Conservation (phyloP, 148 eudicot species). For the Nepenthes mirabilis region DNA sequence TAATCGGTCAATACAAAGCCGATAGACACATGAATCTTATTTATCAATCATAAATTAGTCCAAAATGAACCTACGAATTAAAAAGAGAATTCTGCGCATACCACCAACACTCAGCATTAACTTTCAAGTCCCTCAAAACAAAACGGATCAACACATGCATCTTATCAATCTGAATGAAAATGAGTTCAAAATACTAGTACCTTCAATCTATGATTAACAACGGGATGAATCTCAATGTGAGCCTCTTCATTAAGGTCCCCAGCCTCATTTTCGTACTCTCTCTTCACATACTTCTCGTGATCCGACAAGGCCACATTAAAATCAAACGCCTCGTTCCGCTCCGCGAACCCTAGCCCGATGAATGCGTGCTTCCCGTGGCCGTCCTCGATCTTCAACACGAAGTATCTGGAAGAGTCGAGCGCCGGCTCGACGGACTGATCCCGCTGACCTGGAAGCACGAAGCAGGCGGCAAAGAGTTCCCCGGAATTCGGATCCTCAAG, state of each 20-base stretch:
- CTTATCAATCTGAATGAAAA: neutral
- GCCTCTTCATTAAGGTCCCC: slow-evolving; percentile 20
- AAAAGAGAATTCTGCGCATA: no score
- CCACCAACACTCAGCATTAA: no score
- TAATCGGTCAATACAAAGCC: no score
- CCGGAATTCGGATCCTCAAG: slow-evolving; percentile 86
- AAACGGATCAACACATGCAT: neutral
- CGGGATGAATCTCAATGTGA: slow-evolving; percentile 87
- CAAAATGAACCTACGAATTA: no score
- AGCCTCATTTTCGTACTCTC: slow-evolving; percentile 52
- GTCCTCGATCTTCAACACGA: slow-evolving; percentile 84
- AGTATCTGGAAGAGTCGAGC: slow-evolving; percentile 82
- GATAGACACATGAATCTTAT: no score
- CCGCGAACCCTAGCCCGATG: slow-evolving; percentile 75
- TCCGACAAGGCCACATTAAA: slow-evolving; percentile 93
- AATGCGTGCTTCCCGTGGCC: slow-evolving; percentile 94
- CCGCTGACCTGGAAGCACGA: slow-evolving; percentile 57
- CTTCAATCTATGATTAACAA: slow-evolving; percentile 88
- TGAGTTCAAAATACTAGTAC: slow-evolving; percentile 12
- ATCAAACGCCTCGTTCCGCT: slow-evolving; percentile 95
- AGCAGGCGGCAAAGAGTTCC: slow-evolving; percentile 90
- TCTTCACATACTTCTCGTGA: slow-evolving; percentile 81
- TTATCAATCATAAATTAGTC: no score
- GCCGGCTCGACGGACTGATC: slow-evolving; percentile 73
- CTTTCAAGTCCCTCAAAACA: neutral